Base-by-base conservation (phyloP, 345 rosid genomes). In the Citrus hindsii region DNA sequence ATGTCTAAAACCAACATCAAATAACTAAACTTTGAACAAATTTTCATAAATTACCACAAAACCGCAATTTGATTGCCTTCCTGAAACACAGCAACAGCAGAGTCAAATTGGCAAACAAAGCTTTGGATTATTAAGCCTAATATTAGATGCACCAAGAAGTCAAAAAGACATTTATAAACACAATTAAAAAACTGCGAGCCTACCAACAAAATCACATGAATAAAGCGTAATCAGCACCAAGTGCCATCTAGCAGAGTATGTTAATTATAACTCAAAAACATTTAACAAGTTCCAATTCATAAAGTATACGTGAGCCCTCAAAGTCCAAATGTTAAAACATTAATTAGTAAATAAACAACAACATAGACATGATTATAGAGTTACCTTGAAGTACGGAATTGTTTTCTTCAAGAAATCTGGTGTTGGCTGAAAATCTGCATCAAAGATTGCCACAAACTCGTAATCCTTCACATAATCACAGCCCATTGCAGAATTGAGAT, bases 371-470 rank as follows among this genome's bases (percentile, higher is more conserved):
- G 55, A 42, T 19, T n/a, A 37, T 9, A 42, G 55, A 76, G 38
- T 79, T 80, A 94, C 98, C 95, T 91, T 88, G 83, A 94, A 94
- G 82, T 89, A 82, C 46, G 95, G 97, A 81, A 92, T 56, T 12
- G 98, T 94, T 77, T 89, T 92, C 91, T 92, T 94, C 87, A 94
- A 82, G 84, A 92, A 94, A 86, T 94, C 97, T 28, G 95, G 88
- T 53, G 83, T 88, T 21, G 98, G 98, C 88, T 92, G 98, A 83
- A 94, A 94, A 89, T 93, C 98, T 10, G 98, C 93, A 71, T 93
- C 98, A 81, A 93, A 93, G 76, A 93, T 93, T 9, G 98, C 89
- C 73, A 94, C 98, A 81, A 85, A 94, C 79, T 94, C 97, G 19
- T 88, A 94, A 79, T 92, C 91, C 79, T 92, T 89, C 2, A 94